Evolutionary conservation across 306 rosid species (phyloP), one percentile per base, ranked within the genome.

Genomic region (Vigna angularis): DNA sequence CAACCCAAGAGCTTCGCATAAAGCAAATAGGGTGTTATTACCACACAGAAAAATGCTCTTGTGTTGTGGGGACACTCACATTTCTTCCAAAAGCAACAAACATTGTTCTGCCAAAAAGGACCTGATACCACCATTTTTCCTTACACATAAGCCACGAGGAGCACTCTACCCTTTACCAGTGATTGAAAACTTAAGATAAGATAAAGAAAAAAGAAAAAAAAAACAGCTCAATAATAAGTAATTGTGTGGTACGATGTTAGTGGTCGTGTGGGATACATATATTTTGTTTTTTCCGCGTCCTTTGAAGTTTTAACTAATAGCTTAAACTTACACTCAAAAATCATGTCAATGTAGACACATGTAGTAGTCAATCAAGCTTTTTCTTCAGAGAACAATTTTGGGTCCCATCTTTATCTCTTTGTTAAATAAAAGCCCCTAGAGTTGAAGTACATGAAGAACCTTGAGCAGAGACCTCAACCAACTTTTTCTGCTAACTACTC

Each of bases 351-450:
- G 32, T n/a, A 64, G 69, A 61, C 67, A 61, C 40, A 22, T 14
- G 26, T 74, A 78, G 85, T 56, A 56, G 58, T 77, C 79, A 64
- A 53, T 75, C 80, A 76, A 59, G 24, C 61, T 67, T 45, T 77
- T 59, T 68, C 34, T 63, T 68, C 14, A 70, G 78, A 82, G 84
- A 72, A 85, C 69, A 82, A 79, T 52, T 70, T 75, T 71, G 89
- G 89, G 89, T 58, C 89, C 89, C 89, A 82, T 70, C 10, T 73
- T 28, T 45, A 59, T 55, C 36, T 69, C 36, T 69, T 14, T 61
- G 32, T 49, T 72, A 72, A 62, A 78, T 56, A 62, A 66, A 84
- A 80, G 66, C 79, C 76, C 52, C 71, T 66, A 71, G 61, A 73
- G 79, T 72, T 15, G 10, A 82, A 85, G 89, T 82, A 86, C 84